Evolutionary conservation across 495 filamentous ascomycete genomes (phyloP), one percentile per base, ranked within the genome.

Genomic region (Aspergillus carlsbadensis): DNA sequence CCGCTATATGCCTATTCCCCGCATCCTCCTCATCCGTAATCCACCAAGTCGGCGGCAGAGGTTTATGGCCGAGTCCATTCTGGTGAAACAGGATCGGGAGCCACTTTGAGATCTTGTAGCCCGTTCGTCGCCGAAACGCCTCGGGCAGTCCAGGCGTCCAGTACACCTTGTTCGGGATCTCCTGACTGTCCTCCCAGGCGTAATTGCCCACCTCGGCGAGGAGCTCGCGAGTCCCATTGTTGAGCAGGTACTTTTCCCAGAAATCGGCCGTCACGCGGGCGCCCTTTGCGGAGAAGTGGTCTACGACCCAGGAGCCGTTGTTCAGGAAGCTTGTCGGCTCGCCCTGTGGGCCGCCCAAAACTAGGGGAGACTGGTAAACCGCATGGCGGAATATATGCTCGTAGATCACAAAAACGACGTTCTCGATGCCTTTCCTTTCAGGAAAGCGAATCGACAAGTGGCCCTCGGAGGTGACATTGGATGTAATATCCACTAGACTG

Each of bases 201-300:
- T 70, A 70, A 34, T 68, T 65, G 2, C 70, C 70, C 14, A 71
- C 70, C 37, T 69, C 54, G 14, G 44, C n/a, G 10, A 73, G 24
- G 2, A 70, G 62, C 24, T 63, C 56, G 15, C 53, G 31, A 14
- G 57, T 64, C 18, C 56, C 66, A 26, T 66, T 58, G 17, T 45
- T 44, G 7, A 73, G 56, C 20, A 71, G 52, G 20, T 64, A 54
- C 7, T 66, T 49, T 34, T 70, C 56, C 66, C 66, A 73, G 59
- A 68, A 71, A 35, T 70, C 58, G 1, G 44, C 63, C 20, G 56
- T 58, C 1, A 57, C 47, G 20, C 52, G 53, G 3, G 70, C 70
- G n/a, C 70, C 70, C 11, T 51, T 40, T 5, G 58, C 55, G 24
- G 61, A 65, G 54, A 66, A 71, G 59, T 73, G 69, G 50, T 71